These are phyloP conservation scores for Gossypium anomalum DNA, from an alignment of 345 rosid genomes.

Conservation along the genomic window DNA sequence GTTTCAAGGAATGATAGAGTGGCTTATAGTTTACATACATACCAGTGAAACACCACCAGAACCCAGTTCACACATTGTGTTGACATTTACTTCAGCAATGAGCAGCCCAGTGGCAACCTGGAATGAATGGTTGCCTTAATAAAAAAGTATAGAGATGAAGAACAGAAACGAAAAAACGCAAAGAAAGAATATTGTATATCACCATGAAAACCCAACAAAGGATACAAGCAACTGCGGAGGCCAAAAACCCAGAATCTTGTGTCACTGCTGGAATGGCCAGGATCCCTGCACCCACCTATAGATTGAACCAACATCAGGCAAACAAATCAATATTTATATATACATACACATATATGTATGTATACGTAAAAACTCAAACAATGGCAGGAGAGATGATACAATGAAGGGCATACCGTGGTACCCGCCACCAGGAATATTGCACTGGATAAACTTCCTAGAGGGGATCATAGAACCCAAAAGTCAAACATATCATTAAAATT, in stretches of 20 bases:
- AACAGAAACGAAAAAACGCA: not conserved
- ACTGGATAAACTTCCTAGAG: conserved; percentile 74
- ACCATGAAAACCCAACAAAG: conserved; percentile 24
- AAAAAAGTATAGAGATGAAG: not conserved
- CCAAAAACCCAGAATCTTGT: conserved; percentile 80
- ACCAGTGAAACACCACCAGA: conserved; percentile 93
- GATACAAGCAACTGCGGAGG: conserved; percentile 70
- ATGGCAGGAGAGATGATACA: conserved; percentile 6
- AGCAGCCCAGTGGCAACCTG: conserved; percentile 87
- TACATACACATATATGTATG: not conserved
- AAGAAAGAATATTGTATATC: not conserved
- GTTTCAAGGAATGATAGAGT: too few species aligned
- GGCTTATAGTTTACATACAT: not conserved
- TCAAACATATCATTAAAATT: not conserved
- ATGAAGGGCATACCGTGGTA: conserved; percentile 50
- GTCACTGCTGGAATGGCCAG: conserved; percentile 94
- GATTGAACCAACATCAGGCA: conserved; percentile 9
- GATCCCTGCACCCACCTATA: conserved; percentile 88
- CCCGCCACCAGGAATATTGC: conserved; percentile 84
- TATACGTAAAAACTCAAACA: not conserved
- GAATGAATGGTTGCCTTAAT: not conserved
- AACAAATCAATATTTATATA: not conserved
- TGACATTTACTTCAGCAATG: conserved; percentile 40
- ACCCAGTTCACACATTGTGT: conserved; percentile 87
- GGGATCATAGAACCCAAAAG: not conserved